Evolutionary conservation across 176 grass and related monocot genomes (phyloP).

Genomic region (Tuctoria greenei): DNA sequence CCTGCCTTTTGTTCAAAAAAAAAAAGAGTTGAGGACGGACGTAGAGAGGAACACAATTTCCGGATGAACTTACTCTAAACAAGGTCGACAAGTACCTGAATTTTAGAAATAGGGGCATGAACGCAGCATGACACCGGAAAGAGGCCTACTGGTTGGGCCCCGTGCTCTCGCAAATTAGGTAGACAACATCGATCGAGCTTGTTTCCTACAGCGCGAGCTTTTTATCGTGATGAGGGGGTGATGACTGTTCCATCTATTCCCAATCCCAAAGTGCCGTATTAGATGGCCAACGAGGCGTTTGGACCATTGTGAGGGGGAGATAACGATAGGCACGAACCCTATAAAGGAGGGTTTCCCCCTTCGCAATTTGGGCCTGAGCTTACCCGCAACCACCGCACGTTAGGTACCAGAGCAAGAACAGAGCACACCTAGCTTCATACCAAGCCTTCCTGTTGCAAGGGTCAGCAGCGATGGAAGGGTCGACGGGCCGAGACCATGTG

Average conservation of each 20-base stretch:
- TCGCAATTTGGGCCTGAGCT: slow-evolving; percentile 42
- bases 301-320: slow-evolving; percentile 16
- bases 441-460: not conserved
- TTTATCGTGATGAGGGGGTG: slow-evolving; percentile 59
- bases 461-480: slow-evolving; percentile 29
- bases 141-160: not conserved
- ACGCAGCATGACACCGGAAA: not conserved
- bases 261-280: slow-evolving; percentile 38
- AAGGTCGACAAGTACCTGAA: not conserved
- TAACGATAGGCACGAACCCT: slow-evolving; percentile 24
- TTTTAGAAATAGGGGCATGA: slow-evolving; percentile 19
- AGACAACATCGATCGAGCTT: not conserved
- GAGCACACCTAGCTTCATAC: not conserved
- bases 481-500: slow-evolving; percentile 52
- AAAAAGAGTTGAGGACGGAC: slow-evolving; percentile 33
- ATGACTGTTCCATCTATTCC: slow-evolving; percentile 47
- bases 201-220: slow-evolving; percentile 31
- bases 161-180: slow-evolving; percentile 42
- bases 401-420: slow-evolving; percentile 2
- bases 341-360: slow-evolving; percentile 51
- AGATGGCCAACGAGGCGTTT: slow-evolving; percentile 31
- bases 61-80: slow-evolving; percentile 15
- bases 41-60: slow-evolving; percentile 26
- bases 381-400: slow-evolving; percentile 43
- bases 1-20: too few relatives aligned